These are phyloP conservation scores for Salvia rosmarinus DNA, from an alignment of 257 asterid genomes.

Conservation along the genomic window DNA sequence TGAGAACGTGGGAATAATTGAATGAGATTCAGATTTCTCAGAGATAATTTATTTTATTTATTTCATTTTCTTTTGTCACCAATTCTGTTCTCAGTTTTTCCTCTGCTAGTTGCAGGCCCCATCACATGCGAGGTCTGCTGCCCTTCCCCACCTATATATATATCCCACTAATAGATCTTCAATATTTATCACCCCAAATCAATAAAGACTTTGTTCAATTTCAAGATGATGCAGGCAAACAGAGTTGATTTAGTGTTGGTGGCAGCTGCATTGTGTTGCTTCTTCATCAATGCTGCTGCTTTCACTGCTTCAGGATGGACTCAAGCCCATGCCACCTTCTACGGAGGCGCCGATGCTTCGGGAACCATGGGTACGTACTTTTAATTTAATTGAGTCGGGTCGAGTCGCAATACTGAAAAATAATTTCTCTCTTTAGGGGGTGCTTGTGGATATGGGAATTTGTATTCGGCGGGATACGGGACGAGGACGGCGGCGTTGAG, in stretches of 20 bases:
- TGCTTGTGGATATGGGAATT: slow-evolving; percentile 65
- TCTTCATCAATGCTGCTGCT: slow-evolving; percentile 36
- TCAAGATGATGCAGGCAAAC: neutral
- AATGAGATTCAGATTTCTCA: slow-evolving; percentile 37
- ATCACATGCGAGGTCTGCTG: slow-evolving; percentile 38
- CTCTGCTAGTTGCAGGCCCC: slow-evolving; percentile 13
- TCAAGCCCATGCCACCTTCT: slow-evolving; percentile 61
- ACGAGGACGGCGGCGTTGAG: slow-evolving; percentile 60
- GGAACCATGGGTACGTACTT: slow-evolving; percentile 58
- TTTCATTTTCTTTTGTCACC: neutral
- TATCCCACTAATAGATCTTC: neutral
- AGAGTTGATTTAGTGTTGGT: neutral
- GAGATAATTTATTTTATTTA: slow-evolving; percentile 23
- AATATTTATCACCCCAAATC: too few species aligned
- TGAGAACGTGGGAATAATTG: slow-evolving; percentile 53
- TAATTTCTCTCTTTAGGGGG: slow-evolving; percentile 41
- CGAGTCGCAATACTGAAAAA: neutral
- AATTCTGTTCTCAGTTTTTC: neutral
- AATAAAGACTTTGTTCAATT: neutral
- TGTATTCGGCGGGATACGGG: slow-evolving; percentile 54
- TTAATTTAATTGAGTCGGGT: neutral
- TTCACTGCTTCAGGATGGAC: slow-evolving; percentile 51
- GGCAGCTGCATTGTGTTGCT: slow-evolving; percentile 31
- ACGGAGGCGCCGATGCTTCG: slow-evolving; percentile 63
- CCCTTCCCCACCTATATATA: slow-evolving; percentile 35